Percentiles rank a stretch among this genome's conserved stretches.
phyloP scores from a whole-genome alignment of 129 eudicot species.

The Escallonia rubra region DNA sequence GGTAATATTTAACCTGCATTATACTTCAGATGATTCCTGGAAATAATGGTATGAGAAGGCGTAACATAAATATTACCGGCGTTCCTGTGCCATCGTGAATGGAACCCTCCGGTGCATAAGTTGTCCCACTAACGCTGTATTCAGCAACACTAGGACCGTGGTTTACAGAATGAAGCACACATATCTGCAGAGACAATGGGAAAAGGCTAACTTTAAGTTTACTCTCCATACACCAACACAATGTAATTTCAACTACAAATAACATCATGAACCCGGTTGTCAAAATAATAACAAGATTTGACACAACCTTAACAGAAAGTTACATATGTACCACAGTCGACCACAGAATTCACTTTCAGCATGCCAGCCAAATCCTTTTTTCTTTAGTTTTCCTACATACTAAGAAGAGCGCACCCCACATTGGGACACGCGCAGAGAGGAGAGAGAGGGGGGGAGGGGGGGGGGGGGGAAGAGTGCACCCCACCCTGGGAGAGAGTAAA shows the following conservation, averaged over 20 bases:
- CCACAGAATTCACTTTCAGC: too few relatives aligned
- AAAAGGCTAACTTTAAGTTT: background rate
- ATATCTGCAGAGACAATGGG: slow-evolving; percentile 44
- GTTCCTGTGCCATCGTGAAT: slow-evolving; percentile 55
- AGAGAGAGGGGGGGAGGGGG: too few relatives aligned
- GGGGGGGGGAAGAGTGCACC: too few relatives aligned
- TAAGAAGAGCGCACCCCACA: too few relatives aligned
- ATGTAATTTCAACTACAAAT: background rate
- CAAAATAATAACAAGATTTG: too few relatives aligned
- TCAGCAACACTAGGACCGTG: slow-evolving; percentile 56
- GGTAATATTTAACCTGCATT: background rate
- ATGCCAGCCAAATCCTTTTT: too few relatives aligned
- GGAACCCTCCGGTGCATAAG: slow-evolving; percentile 95
- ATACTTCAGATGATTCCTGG: background rate
- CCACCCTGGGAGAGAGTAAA: too few relatives aligned
- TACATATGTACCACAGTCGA: too few relatives aligned
- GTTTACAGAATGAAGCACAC: slow-evolving; percentile 75
- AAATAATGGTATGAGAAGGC: background rate
- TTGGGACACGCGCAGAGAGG: too few relatives aligned
- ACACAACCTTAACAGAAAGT: too few relatives aligned
- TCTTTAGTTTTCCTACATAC: too few relatives aligned
- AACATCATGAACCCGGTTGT: background rate
- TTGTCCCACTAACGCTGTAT: slow-evolving; percentile 79
- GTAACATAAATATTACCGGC: slow-evolving; percentile 40
- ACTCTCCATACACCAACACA: background rate